phyloP scores from a whole-genome alignment of 257 asterid genomes.

The Lantana camara region DNA sequence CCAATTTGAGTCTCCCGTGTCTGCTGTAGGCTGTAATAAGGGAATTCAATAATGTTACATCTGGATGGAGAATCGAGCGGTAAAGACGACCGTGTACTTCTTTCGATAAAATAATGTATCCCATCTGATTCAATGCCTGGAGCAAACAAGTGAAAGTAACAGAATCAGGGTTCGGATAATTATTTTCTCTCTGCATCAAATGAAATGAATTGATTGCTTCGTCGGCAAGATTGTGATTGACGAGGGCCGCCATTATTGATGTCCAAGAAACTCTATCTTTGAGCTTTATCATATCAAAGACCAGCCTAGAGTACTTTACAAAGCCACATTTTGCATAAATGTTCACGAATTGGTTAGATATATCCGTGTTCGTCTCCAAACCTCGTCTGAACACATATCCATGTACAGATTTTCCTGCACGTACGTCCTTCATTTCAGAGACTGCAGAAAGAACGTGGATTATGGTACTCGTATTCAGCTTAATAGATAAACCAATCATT shows the following conservation, averaged over 20 bases:
- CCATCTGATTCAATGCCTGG: slow-evolving; percentile 49
- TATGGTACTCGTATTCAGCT: slow-evolving; percentile 46
- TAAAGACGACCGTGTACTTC: slow-evolving; percentile 48
- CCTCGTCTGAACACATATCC: slow-evolving; percentile 48
- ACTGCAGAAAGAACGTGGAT: slow-evolving; percentile 45
- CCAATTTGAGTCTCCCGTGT: slow-evolving; percentile 42
- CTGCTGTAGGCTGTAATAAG: slow-evolving; percentile 55
- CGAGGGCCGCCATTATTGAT: slow-evolving; percentile 46
- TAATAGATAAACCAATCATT: slow-evolving; percentile 33
- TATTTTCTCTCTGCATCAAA: slow-evolving; percentile 44
- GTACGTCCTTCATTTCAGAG: slow-evolving; percentile 31
- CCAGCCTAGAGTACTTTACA: slow-evolving; percentile 27
- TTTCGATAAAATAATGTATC: slow-evolving; percentile 37
- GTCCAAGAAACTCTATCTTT: slow-evolving; percentile 63
- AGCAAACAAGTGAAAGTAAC: slow-evolving; percentile 48
- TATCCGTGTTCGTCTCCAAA: slow-evolving; percentile 37
- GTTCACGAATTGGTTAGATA: slow-evolving; percentile 48
- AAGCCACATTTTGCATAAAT: slow-evolving; percentile 46
- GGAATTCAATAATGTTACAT: slow-evolving; percentile 41
- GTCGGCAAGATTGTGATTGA: slow-evolving; percentile 35
- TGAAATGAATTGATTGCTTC: slow-evolving; percentile 46
- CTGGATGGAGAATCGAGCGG: slow-evolving; percentile 35
- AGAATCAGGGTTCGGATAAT: slow-evolving; percentile 38
- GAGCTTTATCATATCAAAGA: slow-evolving; percentile 35
- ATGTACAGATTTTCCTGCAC: slow-evolving; percentile 42